phyloP scores from a whole-genome alignment of 2,329 filamentous ascomycete species.

The Fusarium miscanthi region DNA sequence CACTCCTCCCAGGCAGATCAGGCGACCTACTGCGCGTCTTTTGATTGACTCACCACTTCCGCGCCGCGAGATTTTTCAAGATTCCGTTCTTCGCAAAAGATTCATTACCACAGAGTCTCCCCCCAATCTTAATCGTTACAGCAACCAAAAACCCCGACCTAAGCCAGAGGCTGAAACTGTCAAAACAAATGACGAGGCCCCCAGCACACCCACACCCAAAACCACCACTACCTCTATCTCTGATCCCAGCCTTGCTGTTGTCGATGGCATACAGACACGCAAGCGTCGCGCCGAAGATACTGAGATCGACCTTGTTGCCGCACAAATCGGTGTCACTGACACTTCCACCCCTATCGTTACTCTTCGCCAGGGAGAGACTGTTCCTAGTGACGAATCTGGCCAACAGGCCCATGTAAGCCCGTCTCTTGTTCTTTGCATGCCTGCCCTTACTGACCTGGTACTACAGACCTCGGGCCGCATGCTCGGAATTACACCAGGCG shows the following conservation, averaged over 20 bases:
- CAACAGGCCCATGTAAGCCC: constrained; percentile 28
- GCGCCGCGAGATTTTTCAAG: constrained; percentile 18
- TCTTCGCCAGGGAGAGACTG: constrained; percentile 30
- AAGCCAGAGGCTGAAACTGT: background rate
- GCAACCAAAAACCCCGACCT: background rate
- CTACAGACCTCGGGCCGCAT: constrained; percentile 37
- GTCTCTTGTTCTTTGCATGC: background rate
- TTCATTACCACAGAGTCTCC: constrained; percentile 21
- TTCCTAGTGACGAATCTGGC: constrained; percentile 12
- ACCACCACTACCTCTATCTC: background rate
- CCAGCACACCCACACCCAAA: background rate
- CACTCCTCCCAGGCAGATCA: constrained; percentile 26
- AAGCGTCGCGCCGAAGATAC: constrained; percentile 47
- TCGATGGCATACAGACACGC: constrained; percentile 47
- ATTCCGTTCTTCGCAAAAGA: constrained; percentile 8
- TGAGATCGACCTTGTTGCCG: constrained; percentile 48
- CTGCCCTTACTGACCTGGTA: background rate
- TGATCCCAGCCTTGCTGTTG: constrained; percentile 22
- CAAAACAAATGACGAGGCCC: background rate
- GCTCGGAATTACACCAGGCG: constrained; percentile 30
- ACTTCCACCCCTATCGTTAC: constrained; percentile 25
- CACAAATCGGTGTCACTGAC: constrained; percentile 32
- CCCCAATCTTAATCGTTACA: background rate
- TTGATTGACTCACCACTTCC: constrained; percentile 29
- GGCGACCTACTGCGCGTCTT: constrained; percentile 17